Conservation (phyloP, 345 rosid genomes). For the Physaria fendleri region DNA sequence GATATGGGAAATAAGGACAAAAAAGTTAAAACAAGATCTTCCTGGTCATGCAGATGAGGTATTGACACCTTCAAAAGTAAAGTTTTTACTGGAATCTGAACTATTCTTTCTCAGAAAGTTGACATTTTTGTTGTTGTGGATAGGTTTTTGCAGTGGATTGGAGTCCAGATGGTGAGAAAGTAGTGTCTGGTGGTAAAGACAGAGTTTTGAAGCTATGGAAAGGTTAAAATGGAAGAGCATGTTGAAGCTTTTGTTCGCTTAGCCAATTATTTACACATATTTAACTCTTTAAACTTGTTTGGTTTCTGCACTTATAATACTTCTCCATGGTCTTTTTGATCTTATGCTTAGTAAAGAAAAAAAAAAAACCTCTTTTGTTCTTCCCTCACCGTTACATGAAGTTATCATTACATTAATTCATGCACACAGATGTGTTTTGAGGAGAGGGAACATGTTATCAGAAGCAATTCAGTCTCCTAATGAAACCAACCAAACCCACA, state of each 20-base stretch:
- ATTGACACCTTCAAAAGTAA: neutral
- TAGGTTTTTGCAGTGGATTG: constrained; percentile 76
- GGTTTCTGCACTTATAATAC: neutral
- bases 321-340: neutral
- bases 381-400: neutral
- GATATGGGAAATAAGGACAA: constrained; percentile 65
- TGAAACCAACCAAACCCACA: constrained; percentile 29
- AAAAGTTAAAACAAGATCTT: constrained; percentile 66
- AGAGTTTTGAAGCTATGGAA: neutral
- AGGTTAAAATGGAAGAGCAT: neutral
- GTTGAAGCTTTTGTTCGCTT: neutral
- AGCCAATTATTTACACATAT: neutral
- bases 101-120: too few species aligned
- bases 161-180: constrained; percentile 91
- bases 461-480: constrained; percentile 7
- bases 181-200: constrained; percentile 57
- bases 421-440: neutral
- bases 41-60: constrained; percentile 84
- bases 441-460: neutral
- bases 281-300: neutral
- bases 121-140: too few species aligned
- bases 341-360: neutral
- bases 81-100: too few species aligned
- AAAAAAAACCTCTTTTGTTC: neutral
- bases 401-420: neutral